phyloP scores from a whole-genome alignment of 768 basidiomycete species.

The Dictyophora rubrovolvata region DNA sequence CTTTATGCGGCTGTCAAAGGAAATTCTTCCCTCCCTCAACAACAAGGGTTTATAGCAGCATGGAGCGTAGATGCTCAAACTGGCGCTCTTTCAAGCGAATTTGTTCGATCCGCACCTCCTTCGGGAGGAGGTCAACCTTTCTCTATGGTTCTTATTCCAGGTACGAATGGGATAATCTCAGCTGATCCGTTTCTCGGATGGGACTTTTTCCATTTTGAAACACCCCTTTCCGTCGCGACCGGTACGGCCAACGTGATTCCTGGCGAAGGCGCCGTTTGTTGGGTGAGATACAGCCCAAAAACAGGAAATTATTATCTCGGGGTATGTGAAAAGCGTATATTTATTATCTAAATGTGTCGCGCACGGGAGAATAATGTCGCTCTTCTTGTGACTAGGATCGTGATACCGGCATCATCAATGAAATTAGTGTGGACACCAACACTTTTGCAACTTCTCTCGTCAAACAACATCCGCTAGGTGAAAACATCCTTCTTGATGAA shows the following conservation, averaged over 20 bases:
- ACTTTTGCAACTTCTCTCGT: conserved; percentile 31
- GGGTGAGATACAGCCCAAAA: conserved; percentile 20
- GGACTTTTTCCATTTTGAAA: conserved; percentile 20
- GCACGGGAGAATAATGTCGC: neutral
- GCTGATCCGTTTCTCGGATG: conserved; percentile 22
- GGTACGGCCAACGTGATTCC: conserved; percentile 13
- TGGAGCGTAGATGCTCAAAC: conserved; percentile 34
- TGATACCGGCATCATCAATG: conserved; percentile 27
- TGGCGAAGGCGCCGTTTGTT: conserved; percentile 23
- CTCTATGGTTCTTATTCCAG: conserved; percentile 28
- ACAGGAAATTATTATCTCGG: conserved; percentile 24
- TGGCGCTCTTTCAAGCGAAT: conserved; percentile 33
- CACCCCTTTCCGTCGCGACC: conserved; percentile 7
- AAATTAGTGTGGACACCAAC: conserved; percentile 37
- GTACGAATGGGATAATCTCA: conserved; percentile 20
- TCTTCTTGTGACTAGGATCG: neutral
- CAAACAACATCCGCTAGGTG: conserved; percentile 20
- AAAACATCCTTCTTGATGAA: too few species aligned
- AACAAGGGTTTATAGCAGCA: conserved; percentile 39
- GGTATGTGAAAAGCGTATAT: neutral
- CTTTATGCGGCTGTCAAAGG: conserved; percentile 42
- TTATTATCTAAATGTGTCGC: too few species aligned
- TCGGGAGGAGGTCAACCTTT: conserved; percentile 35
- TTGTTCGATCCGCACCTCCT: conserved; percentile 26
- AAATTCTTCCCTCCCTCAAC: conserved; percentile 23